Conservation (phyloP, 176 grass and related monocot genomes). For the Tuctoria greenei region DNA sequence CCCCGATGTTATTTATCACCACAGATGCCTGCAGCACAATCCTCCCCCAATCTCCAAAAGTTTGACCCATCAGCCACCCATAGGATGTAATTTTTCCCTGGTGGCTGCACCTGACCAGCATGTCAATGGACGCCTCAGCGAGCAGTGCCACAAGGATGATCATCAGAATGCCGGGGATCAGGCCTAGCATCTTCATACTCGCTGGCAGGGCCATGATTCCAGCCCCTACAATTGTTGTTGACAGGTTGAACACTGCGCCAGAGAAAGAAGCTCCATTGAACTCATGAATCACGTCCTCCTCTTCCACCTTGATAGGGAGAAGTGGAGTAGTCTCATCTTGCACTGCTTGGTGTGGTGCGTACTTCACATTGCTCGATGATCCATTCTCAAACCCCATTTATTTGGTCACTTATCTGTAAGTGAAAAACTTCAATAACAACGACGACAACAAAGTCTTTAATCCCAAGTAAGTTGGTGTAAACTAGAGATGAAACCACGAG, state of each 20-base stretch:
- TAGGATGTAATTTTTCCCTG: conserved; percentile 62
- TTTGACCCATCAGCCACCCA: conserved; percentile 65
- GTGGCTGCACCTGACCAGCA: conserved; percentile 77
- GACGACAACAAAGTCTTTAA: too few species aligned
- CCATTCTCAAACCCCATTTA: conserved; percentile 43
- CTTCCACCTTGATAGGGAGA: conserved; percentile 41
- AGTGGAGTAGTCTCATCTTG: conserved; percentile 46
- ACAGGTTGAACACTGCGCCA: conserved; percentile 87
- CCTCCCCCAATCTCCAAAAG: conserved; percentile 54
- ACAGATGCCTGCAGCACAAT: conserved; percentile 65
- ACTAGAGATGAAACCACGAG: too few species aligned
- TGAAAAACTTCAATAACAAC: not conserved
- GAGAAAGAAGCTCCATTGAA: conserved; percentile 65
- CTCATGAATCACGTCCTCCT: conserved; percentile 40
- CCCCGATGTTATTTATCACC: conserved; percentile 71
- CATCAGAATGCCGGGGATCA: conserved; percentile 74
- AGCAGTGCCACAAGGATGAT: conserved; percentile 67
- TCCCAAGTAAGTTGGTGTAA: too few species aligned
- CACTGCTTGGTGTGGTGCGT: conserved; percentile 14
- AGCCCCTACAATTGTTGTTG: conserved; percentile 75
- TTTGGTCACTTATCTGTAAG: conserved; percentile 19
- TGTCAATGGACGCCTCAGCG: conserved; percentile 78
- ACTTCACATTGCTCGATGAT: not conserved
- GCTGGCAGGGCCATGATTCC: conserved; percentile 90
- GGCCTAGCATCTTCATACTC: conserved; percentile 81